These are phyloP conservation scores for Pythium scleroteichum DNA, from an alignment of 352 stramenopile genomes.

Conservation along the genomic window DNA sequence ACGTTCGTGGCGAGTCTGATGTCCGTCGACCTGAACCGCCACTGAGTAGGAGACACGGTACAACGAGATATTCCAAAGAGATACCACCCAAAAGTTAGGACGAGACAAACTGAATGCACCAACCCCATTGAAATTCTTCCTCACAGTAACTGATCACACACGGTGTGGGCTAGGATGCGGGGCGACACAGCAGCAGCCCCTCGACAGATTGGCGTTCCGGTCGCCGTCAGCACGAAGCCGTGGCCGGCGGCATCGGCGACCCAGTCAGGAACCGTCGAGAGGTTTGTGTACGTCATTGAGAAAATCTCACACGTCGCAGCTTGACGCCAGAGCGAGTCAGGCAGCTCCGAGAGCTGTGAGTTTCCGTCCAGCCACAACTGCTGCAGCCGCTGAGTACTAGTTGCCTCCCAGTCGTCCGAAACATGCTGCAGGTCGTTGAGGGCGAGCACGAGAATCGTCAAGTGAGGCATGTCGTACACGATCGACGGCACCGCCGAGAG, in stretches of 20 bases:
- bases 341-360: not conserved
- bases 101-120: too few species aligned
- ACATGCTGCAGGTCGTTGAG: not conserved
- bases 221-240: not conserved
- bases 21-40: constrained; percentile 75
- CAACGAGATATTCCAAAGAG: not conserved
- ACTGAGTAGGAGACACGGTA: constrained; percentile 11
- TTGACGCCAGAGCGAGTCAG: constrained; percentile 1
- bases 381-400: not conserved
- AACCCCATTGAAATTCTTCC: too few species aligned
- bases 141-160: too few species aligned
- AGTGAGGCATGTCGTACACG: not conserved
- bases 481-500: not conserved
- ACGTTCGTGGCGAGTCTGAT: constrained; percentile 87
- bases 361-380: not conserved
- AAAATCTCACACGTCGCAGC: not conserved
- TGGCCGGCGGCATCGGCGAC: not conserved
- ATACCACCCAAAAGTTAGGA: too few species aligned
- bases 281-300: not conserved
- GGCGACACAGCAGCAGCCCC: too few species aligned
- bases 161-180: too few species aligned
- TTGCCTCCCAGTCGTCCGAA: not conserved
- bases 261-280: not conserved
- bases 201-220: not conserved
- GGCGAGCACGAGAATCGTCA: not conserved